Percentiles rank a stretch among this genome's conserved stretches.
These are phyloP conservation scores for Colletotrichum sp. DNA, from an alignment of 2,329 filamentous ascomycete species.

Conservation along the genomic window DNA sequence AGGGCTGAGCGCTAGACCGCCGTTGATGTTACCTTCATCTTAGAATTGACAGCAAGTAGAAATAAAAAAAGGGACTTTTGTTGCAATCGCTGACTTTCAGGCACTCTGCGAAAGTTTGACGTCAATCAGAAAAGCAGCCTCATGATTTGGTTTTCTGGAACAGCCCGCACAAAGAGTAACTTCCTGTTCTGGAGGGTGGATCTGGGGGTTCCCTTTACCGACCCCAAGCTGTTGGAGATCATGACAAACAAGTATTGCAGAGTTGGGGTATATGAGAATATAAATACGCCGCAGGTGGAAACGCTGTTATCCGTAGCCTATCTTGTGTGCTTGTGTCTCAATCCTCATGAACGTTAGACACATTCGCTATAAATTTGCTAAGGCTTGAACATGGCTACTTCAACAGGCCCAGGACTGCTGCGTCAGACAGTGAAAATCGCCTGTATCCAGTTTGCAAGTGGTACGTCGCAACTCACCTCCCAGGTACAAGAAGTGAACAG, in stretches of 20 bases:
- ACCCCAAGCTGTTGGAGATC: background rate
- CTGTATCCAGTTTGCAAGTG: constrained; percentile 77
- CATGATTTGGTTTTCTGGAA: too few relatives aligned
- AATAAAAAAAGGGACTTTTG: background rate
- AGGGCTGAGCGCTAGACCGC: background rate
- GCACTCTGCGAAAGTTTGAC: too few relatives aligned
- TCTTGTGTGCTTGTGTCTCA: too few relatives aligned
- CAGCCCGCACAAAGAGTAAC: too few relatives aligned
- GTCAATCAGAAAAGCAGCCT: too few relatives aligned
- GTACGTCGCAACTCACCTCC: background rate
- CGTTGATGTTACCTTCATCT: background rate
- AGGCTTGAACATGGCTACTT: too few relatives aligned
- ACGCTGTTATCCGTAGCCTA: too few relatives aligned
- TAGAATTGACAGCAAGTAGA: background rate
- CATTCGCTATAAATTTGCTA: too few relatives aligned
- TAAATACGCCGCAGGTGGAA: background rate
- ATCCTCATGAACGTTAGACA: too few relatives aligned
- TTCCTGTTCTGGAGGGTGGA: background rate
- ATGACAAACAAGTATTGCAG: background rate
- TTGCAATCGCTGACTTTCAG: too few relatives aligned
- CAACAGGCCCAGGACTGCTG: background rate
- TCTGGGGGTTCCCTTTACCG: background rate
- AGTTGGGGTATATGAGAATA: background rate
- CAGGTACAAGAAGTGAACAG: rapidly evolving
- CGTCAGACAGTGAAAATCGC: constrained; percentile 76